Conservation (phyloP, 192 early-diverging fungal species). For the Coemansia sp. region DNA sequence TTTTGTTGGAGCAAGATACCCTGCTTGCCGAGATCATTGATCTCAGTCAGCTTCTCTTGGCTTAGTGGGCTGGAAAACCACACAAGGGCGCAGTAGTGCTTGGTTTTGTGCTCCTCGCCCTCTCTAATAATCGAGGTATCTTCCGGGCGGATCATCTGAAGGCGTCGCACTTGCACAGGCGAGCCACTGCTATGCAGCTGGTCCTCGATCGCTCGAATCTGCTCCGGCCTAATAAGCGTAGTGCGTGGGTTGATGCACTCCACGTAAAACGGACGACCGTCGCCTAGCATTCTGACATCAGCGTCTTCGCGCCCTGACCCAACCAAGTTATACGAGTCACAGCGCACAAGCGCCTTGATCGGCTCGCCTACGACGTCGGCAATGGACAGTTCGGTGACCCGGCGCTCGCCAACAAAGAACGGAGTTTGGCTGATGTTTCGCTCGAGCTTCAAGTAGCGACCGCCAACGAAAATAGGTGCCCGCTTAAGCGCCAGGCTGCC, state of each 20-base stretch:
- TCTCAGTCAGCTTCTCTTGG: slow-evolving; percentile 55
- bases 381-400: slow-evolving; percentile 76
- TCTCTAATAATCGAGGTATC: slow-evolving; percentile 70
- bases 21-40: slow-evolving; percentile 56
- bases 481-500: slow-evolving; percentile 52
- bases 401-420: slow-evolving; percentile 72
- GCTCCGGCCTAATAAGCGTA: slow-evolving; percentile 33
- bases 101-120: slow-evolving; percentile 76
- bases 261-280: slow-evolving; percentile 90
- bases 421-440: slow-evolving; percentile 86
- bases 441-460: slow-evolving; percentile 73
- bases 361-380: slow-evolving; percentile 74
- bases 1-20: slow-evolving; percentile 64
- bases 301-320: slow-evolving; percentile 91
- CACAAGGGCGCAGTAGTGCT: slow-evolving; percentile 70
- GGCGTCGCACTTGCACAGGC: slow-evolving; percentile 59
- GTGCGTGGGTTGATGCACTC: slow-evolving; percentile 82
- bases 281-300: slow-evolving; percentile 93
- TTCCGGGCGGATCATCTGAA: slow-evolving; percentile 54
- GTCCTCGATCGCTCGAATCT: slow-evolving; percentile 55
- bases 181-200: slow-evolving; percentile 47
- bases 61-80: slow-evolving; percentile 66
- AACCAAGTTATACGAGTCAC: slow-evolving; percentile 76
- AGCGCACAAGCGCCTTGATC: slow-evolving; percentile 59
- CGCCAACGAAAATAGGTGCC: slow-evolving; percentile 66